Evolutionary conservation across 352 stramenopile genomes (phyloP).

Genomic region (Pythium pyrilobum): DNA sequence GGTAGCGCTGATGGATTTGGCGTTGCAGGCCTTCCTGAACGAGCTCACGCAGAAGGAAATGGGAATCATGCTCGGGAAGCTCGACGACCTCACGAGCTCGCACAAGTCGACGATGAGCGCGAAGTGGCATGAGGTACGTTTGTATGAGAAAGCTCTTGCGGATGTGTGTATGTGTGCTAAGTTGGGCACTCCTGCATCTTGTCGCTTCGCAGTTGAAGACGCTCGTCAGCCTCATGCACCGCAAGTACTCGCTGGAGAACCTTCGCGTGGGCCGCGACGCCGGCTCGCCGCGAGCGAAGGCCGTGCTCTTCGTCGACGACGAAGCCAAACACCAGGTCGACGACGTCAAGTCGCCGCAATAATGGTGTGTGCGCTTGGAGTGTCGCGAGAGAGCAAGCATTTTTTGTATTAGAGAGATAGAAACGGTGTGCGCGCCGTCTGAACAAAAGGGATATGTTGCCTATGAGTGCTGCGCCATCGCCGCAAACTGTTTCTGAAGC

Average conservation of each 20-base stretch:
- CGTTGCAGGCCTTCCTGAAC: constrained; percentile 73
- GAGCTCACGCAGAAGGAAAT: constrained; percentile 68
- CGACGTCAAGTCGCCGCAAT: neutral
- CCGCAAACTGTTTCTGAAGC: constrained; percentile 74
- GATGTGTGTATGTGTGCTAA: neutral
- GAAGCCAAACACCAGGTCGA: constrained; percentile 9
- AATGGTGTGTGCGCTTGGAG: neutral
- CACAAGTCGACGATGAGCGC: constrained; percentile 79
- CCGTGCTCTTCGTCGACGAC: constrained; percentile 12
- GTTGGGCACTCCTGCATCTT: neutral
- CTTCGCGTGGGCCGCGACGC: constrained; percentile 50
- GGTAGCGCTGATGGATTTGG: constrained; percentile 77
- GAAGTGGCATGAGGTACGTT: constrained; percentile 75
- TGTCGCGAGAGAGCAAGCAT: no score
- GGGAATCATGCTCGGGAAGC: constrained; percentile 56
- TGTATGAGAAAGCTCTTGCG: neutral
- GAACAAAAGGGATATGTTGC: neutral
- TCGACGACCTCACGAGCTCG: constrained; percentile 59
- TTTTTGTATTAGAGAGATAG: neutral
- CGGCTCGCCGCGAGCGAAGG: neutral
- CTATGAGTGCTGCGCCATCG: constrained; percentile 30
- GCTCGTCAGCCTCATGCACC: constrained; percentile 76
- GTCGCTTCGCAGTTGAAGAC: constrained; percentile 53
- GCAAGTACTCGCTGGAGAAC: constrained; percentile 81
- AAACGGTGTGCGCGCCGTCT: neutral